Conservation (phyloP, 192 early-diverging fungal genomes). For the Linnemannia elongata region DNA sequence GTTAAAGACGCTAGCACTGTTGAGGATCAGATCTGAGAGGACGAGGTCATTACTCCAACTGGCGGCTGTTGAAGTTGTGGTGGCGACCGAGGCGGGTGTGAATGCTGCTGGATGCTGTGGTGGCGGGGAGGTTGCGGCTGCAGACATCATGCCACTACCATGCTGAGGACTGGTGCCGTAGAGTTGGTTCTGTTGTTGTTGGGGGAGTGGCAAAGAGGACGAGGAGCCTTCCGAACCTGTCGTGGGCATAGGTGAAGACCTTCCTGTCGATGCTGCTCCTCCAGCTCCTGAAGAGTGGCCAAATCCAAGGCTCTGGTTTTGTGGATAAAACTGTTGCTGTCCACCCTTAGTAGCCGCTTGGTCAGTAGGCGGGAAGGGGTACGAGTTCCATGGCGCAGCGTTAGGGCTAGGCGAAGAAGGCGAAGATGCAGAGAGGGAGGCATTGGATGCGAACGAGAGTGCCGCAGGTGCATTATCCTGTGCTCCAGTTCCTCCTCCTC, state of each 20-base stretch:
- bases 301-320: constrained; percentile 11
- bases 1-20: constrained; percentile 42
- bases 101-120: not conserved
- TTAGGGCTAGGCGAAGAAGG: constrained; percentile 15
- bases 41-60: constrained; percentile 54
- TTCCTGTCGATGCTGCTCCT: not conserved
- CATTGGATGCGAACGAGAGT: constrained; percentile 26
- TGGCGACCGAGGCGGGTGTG: constrained; percentile 17
- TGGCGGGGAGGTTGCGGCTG: not conserved
- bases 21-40: constrained; percentile 43
- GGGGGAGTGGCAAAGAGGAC: not conserved
- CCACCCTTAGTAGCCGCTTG: not conserved
- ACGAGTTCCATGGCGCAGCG: constrained; percentile 25
- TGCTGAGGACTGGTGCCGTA: not conserved
- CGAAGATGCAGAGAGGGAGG: not conserved
- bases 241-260: constrained; percentile 3
- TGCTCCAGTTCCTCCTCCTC: not conserved
- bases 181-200: not conserved
- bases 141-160: not conserved
- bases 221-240: not conserved
- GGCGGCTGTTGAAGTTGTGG: constrained; percentile 35
- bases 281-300: constrained; percentile 5
- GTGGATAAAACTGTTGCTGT: constrained; percentile 13
- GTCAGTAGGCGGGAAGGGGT: constrained; percentile 9
- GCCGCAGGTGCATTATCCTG: not conserved